phyloP scores from a whole-genome alignment of 2,329 filamentous ascomycete species.

The Cercospora canescens region DNA sequence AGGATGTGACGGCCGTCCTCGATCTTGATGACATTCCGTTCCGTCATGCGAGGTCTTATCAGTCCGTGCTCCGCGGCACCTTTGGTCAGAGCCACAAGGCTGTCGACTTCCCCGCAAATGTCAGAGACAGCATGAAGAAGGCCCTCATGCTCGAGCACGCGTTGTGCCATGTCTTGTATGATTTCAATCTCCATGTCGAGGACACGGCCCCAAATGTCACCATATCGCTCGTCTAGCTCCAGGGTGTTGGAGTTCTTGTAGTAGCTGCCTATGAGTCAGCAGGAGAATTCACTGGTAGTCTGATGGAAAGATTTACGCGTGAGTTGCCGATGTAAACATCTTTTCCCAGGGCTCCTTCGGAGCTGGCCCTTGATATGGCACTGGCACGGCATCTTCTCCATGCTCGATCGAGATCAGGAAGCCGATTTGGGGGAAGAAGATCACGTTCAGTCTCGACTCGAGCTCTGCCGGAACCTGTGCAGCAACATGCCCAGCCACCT shows the following conservation, averaged over 20 bases:
- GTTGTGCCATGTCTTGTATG: slow-evolving; percentile 71
- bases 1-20: slow-evolving; percentile 79
- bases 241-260: slow-evolving; percentile 85
- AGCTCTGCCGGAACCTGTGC: slow-evolving; percentile 61
- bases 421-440: slow-evolving; percentile 88
- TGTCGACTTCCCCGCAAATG: slow-evolving; percentile 83
- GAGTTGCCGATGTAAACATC: slow-evolving; percentile 68
- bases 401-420: slow-evolving; percentile 77
- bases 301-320: slow-evolving; percentile 41
- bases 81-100: slow-evolving; percentile 74
- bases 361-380: slow-evolving; percentile 60
- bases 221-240: slow-evolving; percentile 77
- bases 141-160: slow-evolving; percentile 67
- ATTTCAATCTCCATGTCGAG: slow-evolving; percentile 90
- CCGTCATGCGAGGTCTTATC: slow-evolving; percentile 66
- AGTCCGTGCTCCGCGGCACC: slow-evolving; percentile 76
- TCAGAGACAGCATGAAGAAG: slow-evolving; percentile 71
- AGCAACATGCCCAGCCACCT: slow-evolving; percentile 66
- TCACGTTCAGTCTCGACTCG: slow-evolving; percentile 65
- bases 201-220: slow-evolving; percentile 82
- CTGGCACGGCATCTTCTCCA: slow-evolving; percentile 57
- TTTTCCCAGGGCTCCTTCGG: slow-evolving; percentile 68
- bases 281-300: neutral
- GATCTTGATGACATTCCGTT: slow-evolving; percentile 71
- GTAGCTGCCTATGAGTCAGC: slow-evolving; percentile 48